Conservation (phyloP, 495 filamentous ascomycete genomes). For the Venustampulla echinocandica region DNA sequence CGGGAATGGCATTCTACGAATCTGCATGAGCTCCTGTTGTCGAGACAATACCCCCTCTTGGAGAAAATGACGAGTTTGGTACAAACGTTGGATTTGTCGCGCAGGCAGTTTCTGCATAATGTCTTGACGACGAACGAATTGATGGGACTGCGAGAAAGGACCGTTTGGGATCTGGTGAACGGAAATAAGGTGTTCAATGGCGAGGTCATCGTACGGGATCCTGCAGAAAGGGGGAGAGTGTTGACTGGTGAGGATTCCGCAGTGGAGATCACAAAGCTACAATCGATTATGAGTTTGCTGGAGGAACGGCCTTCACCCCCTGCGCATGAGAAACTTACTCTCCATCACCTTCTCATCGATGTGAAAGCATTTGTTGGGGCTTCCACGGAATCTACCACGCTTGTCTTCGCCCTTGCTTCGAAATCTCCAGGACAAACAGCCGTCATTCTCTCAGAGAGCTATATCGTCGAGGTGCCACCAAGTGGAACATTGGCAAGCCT, state of each 20-base stretch:
- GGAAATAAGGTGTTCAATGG: slow-evolving; percentile 89
- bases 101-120: slow-evolving; percentile 86
- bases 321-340: slow-evolving; percentile 53
- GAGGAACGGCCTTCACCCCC: slow-evolving; percentile 60
- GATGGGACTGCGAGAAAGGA: slow-evolving; percentile 62
- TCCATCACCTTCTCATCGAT: slow-evolving; percentile 82
- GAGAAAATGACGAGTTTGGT: slow-evolving; percentile 76
- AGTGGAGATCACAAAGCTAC: slow-evolving; percentile 80
- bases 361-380: slow-evolving; percentile 70
- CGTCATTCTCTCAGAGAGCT: slow-evolving; percentile 71
- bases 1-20: slow-evolving; percentile 98
- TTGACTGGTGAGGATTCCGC: slow-evolving; percentile 89
- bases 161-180: slow-evolving; percentile 87
- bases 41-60: slow-evolving; percentile 67
- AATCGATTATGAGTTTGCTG: slow-evolving; percentile 92
- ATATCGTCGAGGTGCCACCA: slow-evolving; percentile 67
- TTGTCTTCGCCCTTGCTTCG: slow-evolving; percentile 72
- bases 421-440: slow-evolving; percentile 52
- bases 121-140: slow-evolving; percentile 84
- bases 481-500: slow-evolving; percentile 55
- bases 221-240: slow-evolving; percentile 69
- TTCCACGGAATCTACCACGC: slow-evolving; percentile 58
- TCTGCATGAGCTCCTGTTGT: slow-evolving; percentile 84
- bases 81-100: slow-evolving; percentile 66
- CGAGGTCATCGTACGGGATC: slow-evolving; percentile 90